phyloP scores from a whole-genome alignment of 192 early-diverging fungal species.

The Chytriomyces sp. region DNA sequence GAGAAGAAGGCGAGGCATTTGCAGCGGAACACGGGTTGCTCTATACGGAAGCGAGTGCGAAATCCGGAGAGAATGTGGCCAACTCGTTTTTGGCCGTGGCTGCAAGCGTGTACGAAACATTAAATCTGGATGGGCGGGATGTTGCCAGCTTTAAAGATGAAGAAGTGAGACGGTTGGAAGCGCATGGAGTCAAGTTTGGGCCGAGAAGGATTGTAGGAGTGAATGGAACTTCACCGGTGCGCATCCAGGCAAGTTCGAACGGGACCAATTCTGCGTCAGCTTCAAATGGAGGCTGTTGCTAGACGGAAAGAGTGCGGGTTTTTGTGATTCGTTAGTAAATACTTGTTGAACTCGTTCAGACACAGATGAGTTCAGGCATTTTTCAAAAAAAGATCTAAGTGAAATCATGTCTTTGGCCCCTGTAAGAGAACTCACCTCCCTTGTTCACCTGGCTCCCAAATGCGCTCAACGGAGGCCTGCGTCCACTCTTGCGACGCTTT shows the following conservation, averaged over 20 bases:
- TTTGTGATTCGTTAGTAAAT: not conserved
- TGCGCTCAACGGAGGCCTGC: not conserved
- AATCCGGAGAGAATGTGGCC: constrained; percentile 86
- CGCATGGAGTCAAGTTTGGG: constrained; percentile 40
- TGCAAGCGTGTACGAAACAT: constrained; percentile 24
- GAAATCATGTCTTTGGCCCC: constrained; percentile 17
- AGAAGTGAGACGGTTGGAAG: constrained; percentile 35
- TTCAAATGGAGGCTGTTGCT: constrained; percentile 1
- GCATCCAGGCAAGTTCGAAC: not conserved
- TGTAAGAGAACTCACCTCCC: not conserved
- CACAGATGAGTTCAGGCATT: not conserved
- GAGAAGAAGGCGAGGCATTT: constrained; percentile 88
- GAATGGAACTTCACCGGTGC: not conserved
- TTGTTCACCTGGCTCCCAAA: not conserved
- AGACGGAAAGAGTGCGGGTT: not conserved
- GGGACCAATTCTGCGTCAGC: not conserved
- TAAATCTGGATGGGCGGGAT: constrained; percentile 27
- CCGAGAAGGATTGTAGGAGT: constrained; percentile 20
- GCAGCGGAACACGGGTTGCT: constrained; percentile 84
- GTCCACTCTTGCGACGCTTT: not conserved
- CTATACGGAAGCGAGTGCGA: constrained; percentile 91
- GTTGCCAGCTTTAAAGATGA: constrained; percentile 30
- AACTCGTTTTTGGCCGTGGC: constrained; percentile 42
- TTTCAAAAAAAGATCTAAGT: not conserved
- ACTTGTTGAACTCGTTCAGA: not conserved